These are phyloP conservation scores for Thalassiosira profunda DNA, from an alignment of 108 stramenopile species.

Conservation along the genomic window DNA sequence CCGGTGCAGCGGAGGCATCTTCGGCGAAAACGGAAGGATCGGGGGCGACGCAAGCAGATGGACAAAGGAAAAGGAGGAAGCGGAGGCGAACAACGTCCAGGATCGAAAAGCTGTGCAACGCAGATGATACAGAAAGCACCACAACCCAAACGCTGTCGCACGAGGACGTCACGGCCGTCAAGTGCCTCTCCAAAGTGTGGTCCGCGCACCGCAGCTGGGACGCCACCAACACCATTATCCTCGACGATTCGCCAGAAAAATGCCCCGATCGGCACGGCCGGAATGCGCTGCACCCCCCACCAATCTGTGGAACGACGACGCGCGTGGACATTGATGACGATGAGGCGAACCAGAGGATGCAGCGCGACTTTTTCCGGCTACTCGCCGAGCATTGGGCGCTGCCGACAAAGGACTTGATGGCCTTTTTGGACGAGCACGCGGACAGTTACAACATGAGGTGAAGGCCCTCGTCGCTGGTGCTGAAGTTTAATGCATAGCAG, in stretches of 20 bases:
- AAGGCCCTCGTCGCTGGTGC: background rate
- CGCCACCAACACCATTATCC: slow-evolving; percentile 69
- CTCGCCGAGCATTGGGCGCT: slow-evolving; percentile 33
- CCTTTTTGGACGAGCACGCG: slow-evolving; percentile 35
- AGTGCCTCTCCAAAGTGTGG: slow-evolving; percentile 77
- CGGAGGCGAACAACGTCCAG: background rate
- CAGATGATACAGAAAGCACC: background rate
- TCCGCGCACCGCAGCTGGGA: slow-evolving; percentile 76
- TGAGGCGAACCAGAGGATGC: slow-evolving; percentile 29
- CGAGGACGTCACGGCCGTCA: slow-evolving; percentile 58
- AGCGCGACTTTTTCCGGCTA: slow-evolving; percentile 29
- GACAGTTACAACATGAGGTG: slow-evolving; percentile 30
- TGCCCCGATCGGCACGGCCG: slow-evolving; percentile 39
- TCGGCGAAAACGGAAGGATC: slow-evolving; percentile 21
- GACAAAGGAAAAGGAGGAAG: background rate
- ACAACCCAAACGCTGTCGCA: background rate
- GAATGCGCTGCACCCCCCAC: slow-evolving; percentile 80
- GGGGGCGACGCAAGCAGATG: background rate
- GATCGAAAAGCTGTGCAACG: background rate
- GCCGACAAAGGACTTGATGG: slow-evolving; percentile 14
- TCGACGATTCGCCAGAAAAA: slow-evolving; percentile 89
- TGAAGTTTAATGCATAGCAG: background rate
- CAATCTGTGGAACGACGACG: slow-evolving; percentile 59
- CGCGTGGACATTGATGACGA: slow-evolving; percentile 20
- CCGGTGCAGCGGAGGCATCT: background rate